Evolutionary conservation across 768 basidiomycete genomes (phyloP).

Genomic region (Tricholoma terreum): DNA sequence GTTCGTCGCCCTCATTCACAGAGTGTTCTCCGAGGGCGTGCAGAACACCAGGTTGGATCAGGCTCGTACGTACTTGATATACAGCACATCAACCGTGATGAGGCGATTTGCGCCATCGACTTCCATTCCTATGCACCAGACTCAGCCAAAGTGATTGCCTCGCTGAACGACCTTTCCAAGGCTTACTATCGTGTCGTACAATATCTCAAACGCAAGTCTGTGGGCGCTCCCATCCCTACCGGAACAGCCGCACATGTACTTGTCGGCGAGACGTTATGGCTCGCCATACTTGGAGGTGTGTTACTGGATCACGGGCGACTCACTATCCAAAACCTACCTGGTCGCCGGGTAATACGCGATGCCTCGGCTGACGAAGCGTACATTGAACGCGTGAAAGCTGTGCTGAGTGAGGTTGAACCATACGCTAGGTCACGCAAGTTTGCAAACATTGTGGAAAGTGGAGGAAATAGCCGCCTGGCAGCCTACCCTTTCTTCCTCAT

Average conservation of each 20-base stretch:
- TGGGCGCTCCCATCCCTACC: neutral
- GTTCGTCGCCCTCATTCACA: conserved; percentile 24
- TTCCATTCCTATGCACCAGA: conserved; percentile 26
- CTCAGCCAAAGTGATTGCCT: conserved; percentile 19
- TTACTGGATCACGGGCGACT: neutral
- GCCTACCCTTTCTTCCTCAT: neutral
- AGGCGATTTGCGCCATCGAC: conserved; percentile 22
- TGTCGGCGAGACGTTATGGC: neutral
- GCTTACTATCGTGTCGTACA: conserved; percentile 23
- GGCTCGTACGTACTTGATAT: conserved; percentile 16
- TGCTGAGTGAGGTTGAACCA: too few relatives aligned
- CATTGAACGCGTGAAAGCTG: too few relatives aligned
- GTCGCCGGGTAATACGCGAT: too few relatives aligned
- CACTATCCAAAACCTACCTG: too few relatives aligned
- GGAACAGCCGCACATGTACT: neutral
- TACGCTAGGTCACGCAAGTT: neutral
- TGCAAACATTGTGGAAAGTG: neutral
- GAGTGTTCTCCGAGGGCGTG: conserved; percentile 14
- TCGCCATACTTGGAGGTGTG: neutral
- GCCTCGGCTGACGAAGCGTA: too few relatives aligned
- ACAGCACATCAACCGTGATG: conserved; percentile 12
- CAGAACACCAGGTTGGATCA: neutral
- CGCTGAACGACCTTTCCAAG: conserved; percentile 20
- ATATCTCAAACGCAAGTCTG: conserved; percentile 14
- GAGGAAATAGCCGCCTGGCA: neutral